phyloP scores from a whole-genome alignment of 169 alveolate species.

The Plasmodium adleri region DNA sequence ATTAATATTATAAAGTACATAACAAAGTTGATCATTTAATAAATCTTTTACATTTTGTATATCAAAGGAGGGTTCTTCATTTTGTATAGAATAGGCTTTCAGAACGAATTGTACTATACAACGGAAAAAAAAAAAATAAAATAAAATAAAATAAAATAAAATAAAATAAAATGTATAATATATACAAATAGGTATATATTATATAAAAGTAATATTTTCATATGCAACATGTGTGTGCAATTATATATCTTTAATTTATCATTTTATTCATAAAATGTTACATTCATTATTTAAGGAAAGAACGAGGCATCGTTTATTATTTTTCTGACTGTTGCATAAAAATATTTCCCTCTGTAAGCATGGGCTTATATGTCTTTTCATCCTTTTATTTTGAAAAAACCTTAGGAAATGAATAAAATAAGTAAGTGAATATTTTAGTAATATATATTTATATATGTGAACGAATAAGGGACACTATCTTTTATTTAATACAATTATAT shows the following conservation, averaged over 20 bases:
- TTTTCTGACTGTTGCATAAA: conserved; percentile 55
- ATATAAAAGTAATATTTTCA: background rate
- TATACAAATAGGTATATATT: no score
- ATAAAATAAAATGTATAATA: background rate
- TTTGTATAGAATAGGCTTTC: conserved; percentile 32
- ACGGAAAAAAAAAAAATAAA: background rate
- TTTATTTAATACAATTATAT: background rate
- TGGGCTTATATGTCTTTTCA: conserved; percentile 47
- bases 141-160: background rate
- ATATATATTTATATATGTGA: conserved; percentile 10
- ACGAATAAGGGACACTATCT: background rate
- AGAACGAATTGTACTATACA: conserved; percentile 36
- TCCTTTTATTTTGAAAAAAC: conserved; percentile 8
- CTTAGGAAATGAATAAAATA: background rate
- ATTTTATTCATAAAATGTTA: conserved; percentile 2
- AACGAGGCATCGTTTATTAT: conserved; percentile 44
- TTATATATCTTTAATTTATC: background rate
- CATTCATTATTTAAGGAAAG: conserved; percentile 51
- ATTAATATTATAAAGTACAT: conserved; percentile 19
- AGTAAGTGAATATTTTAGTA: background rate
- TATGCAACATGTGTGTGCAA: background rate
- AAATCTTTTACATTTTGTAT: conserved; percentile 21
- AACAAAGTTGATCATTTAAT: conserved; percentile 23
- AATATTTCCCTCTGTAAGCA: conserved; percentile 23
- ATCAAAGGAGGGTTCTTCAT: conserved; percentile 19